phyloP scores from a whole-genome alignment of 805 yeast species.

The Dipodascus geniculatus region DNA sequence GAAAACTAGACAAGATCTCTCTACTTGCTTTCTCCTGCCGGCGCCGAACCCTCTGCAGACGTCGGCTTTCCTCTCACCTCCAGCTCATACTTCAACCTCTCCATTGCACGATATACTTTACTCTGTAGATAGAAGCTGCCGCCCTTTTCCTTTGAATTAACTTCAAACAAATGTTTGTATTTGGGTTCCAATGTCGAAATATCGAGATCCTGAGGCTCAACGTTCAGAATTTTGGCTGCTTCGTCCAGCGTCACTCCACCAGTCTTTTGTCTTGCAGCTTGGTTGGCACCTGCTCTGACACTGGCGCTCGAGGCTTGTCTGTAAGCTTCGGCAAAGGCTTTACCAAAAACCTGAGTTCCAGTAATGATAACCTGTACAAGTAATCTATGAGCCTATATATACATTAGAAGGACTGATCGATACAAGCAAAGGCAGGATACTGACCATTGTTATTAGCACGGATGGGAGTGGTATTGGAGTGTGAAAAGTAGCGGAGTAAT shows the following conservation, averaged over 20 bases:
- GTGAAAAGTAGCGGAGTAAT: not conserved
- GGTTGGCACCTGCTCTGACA: constrained; percentile 45
- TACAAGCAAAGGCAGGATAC: no score
- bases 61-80: constrained; percentile 23
- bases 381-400: constrained; percentile 72
- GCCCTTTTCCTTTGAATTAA: constrained; percentile 89
- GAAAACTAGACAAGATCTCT: not conserved
- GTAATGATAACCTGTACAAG: constrained; percentile 81
- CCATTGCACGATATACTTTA: constrained; percentile 90
- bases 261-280: constrained; percentile 32
- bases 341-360: constrained; percentile 91
- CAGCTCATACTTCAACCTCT: constrained; percentile 71
- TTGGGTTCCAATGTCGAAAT: constrained; percentile 48
- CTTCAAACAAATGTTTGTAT: constrained; percentile 73
- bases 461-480: no score
- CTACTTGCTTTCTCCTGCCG: not conserved
- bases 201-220: constrained; percentile 44
- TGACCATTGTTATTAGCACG: no score
- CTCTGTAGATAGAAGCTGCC: constrained; percentile 90
- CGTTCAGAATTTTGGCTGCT: constrained; percentile 80
- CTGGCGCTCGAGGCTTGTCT: constrained; percentile 93
- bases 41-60: not conserved
- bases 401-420: no score
- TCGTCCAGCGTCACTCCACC: constrained; percentile 82
- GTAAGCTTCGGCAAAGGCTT: constrained; percentile 94